Evolutionary conservation across 2,329 filamentous ascomycete genomes (phyloP).

Genomic region (Aspergillus arachidicola): DNA sequence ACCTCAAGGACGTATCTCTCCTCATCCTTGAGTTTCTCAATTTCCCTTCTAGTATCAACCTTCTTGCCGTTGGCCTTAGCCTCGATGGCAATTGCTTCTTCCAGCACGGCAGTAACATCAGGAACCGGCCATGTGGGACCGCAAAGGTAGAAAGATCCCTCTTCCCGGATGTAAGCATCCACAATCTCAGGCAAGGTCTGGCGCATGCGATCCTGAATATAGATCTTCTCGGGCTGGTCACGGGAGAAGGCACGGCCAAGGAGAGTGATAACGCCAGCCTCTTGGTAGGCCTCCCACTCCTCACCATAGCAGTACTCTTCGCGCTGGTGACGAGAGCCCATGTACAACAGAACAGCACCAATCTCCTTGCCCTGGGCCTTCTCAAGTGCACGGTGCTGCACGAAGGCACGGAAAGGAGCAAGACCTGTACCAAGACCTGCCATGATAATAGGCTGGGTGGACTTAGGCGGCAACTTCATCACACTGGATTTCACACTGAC

Average conservation of each 20-base stretch:
- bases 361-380: slow-evolving; percentile 97
- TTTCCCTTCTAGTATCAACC: slow-evolving; percentile 84
- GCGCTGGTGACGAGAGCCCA: slow-evolving; percentile 94
- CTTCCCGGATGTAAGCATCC: slow-evolving; percentile 81
- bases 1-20: slow-evolving; percentile 94
- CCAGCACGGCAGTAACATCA: slow-evolving; percentile 88
- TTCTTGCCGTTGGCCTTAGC: slow-evolving; percentile 71
- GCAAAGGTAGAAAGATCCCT: slow-evolving; percentile 95
- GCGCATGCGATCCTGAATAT: slow-evolving; percentile 98
- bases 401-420: slow-evolving; percentile 97
- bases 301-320: slow-evolving; percentile 99
- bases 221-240: slow-evolving; percentile 97
- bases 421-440: slow-evolving; percentile 97
- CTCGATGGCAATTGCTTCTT: slow-evolving; percentile 84
- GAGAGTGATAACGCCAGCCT: slow-evolving; percentile 91
- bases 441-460: slow-evolving; percentile 96
- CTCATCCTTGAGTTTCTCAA: slow-evolving; percentile 96
- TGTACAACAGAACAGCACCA: slow-evolving; percentile 89
- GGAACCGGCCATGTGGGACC: slow-evolving; percentile 98
- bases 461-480: slow-evolving; percentile 92
- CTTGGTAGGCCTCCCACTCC: slow-evolving; percentile 98
- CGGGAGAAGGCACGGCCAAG: slow-evolving; percentile 93
- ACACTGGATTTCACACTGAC: slow-evolving; percentile 97
- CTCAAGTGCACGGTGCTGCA: slow-evolving; percentile 97
- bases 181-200: slow-evolving; percentile 81